Percentiles rank a stretch among this genome's conserved stretches.
These are phyloP conservation scores for Mortierella claussenii DNA, from an alignment of 192 early-diverging fungal genomes.

Conservation along the genomic window DNA sequence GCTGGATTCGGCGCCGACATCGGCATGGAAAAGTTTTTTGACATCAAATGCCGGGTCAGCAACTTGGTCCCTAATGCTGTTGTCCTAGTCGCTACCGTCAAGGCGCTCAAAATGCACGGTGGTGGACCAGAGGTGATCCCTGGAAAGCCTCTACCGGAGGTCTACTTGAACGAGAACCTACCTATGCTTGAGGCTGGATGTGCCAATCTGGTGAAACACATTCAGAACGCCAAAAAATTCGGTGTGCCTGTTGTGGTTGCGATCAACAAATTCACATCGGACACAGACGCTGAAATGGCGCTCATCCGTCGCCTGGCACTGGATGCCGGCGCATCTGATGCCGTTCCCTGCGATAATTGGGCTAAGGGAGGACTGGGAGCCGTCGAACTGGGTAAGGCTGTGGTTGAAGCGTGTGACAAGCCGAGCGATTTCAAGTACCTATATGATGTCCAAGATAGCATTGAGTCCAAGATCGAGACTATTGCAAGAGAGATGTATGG, in stretches of 20 bases:
- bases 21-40: constrained; percentile 99
- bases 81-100: constrained; percentile 94
- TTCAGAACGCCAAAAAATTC: constrained; percentile 90
- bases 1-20: constrained; percentile 99
- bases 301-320: constrained; percentile 77
- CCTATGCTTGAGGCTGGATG: constrained; percentile 85
- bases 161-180: constrained; percentile 90
- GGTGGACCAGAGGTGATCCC: constrained; percentile 92
- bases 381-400: constrained; percentile 85
- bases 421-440: constrained; percentile 82
- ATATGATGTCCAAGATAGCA: constrained; percentile 82
- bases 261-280: constrained; percentile 89
- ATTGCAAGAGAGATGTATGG: constrained; percentile 97
- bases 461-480: constrained; percentile 91
- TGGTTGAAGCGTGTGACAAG: constrained; percentile 76
- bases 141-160: constrained; percentile 92
- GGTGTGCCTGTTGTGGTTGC: constrained; percentile 93
- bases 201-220: constrained; percentile 89
- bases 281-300: constrained; percentile 88
- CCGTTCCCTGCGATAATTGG: constrained; percentile 93
- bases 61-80: constrained; percentile 90
- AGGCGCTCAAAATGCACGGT: constrained; percentile 97
- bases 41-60: constrained; percentile 96
- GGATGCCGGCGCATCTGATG: constrained; percentile 88
- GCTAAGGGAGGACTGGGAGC: constrained; percentile 93